Conservation (phyloP, 1,284 basidiomycete species). For the Abortiporus biennis region DNA sequence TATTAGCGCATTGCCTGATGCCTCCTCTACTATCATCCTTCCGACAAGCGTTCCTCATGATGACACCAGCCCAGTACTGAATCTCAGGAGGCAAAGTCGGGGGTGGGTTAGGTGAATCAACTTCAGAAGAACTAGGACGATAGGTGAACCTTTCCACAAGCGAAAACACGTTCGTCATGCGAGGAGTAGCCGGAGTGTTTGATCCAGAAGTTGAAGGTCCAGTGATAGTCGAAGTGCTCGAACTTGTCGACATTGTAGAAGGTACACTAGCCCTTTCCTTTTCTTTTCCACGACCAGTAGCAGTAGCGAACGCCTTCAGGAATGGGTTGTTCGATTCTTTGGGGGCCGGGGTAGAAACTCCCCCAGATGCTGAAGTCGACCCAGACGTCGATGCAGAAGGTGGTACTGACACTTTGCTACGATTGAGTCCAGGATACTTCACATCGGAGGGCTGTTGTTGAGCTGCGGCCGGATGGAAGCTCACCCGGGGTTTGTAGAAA, state of each 20-base stretch:
- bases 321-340: slow-evolving; percentile 25
- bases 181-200: slow-evolving; percentile 26
- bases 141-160: slow-evolving; percentile 96
- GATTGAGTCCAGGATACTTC: slow-evolving; percentile 3
- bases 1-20: slow-evolving; percentile 96
- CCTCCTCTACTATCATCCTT: slow-evolving; percentile 94
- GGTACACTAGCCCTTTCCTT: slow-evolving; percentile 24
- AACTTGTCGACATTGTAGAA: slow-evolving; percentile 11
- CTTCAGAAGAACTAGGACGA: slow-evolving; percentile 79
- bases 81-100: slow-evolving; percentile 84
- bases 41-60: slow-evolving; percentile 98
- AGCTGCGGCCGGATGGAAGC: slow-evolving; percentile 67
- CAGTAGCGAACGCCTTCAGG: slow-evolving; percentile 25
- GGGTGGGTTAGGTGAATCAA: slow-evolving; percentile 63
- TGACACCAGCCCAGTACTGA: slow-evolving; percentile 98
- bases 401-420: not conserved
- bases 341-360: slow-evolving; percentile 2
- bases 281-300: slow-evolving; percentile 28
- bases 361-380: not conserved
- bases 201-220: slow-evolving; percentile 16
- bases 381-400: not conserved
- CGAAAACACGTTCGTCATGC: slow-evolving; percentile 88
- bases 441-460: slow-evolving; percentile 23
- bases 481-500: slow-evolving; percentile 80
- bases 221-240: slow-evolving; percentile 13